Percentiles rank a stretch among this genome's conserved stretches.
Conservation (phyloP, 257 asterid genomes). For the Przewalskia tangutica region DNA sequence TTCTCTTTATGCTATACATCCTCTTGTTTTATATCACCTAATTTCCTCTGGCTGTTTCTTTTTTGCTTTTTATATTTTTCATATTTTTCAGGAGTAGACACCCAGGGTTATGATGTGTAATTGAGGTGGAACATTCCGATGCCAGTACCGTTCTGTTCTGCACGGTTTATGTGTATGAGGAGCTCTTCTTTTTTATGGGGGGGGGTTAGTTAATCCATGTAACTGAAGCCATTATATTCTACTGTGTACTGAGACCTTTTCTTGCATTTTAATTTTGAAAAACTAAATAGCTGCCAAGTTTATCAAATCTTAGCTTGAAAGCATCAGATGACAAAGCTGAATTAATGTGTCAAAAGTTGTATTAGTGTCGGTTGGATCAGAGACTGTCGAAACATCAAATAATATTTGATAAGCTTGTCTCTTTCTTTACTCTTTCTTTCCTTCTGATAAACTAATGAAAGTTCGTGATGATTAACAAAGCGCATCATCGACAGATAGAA, state of each 20-base stretch:
- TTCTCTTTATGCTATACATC: neutral
- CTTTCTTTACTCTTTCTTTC: neutral
- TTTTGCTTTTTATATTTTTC: neutral
- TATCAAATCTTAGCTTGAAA: neutral
- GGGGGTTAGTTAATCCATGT: neutral
- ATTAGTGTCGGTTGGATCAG: neutral
- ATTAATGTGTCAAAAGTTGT: neutral
- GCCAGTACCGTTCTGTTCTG: neutral
- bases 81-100: constrained; percentile 4
- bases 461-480: neutral
- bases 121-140: neutral
- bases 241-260: neutral
- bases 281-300: neutral
- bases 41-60: neutral
- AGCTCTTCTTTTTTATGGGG: neutral
- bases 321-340: neutral
- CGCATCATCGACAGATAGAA: no score
- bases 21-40: neutral
- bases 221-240: neutral
- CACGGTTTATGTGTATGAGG: neutral
- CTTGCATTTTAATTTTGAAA: neutral
- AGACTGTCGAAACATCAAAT: neutral
- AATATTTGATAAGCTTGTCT: neutral
- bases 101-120: neutral
- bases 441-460: neutral